Percentiles rank a stretch among this genome's conserved stretches.
Evolutionary conservation across 2,329 filamentous ascomycete genomes (phyloP).

Genomic region (Cercospora nicotianae): DNA sequence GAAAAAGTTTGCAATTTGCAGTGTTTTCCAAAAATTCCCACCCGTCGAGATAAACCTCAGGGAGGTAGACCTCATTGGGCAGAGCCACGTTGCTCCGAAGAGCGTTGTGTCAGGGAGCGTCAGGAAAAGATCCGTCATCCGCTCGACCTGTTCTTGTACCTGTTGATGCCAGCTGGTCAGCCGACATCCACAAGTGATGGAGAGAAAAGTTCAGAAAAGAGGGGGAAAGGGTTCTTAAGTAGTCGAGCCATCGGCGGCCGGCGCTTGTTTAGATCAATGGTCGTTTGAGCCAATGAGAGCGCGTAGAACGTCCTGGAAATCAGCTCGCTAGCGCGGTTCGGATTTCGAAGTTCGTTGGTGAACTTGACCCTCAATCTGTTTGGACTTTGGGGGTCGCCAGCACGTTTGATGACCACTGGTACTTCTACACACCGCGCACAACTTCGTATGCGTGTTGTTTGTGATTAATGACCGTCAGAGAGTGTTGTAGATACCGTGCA

Average conservation of each 20-base stretch:
- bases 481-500: neutral
- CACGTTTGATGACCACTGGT: neutral
- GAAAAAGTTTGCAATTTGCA: neutral
- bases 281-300: neutral
- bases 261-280: neutral
- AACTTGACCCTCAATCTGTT: neutral
- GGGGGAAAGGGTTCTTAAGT: neutral
- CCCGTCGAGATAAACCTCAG: neutral
- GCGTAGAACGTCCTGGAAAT: neutral
- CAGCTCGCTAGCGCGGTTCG: neutral
- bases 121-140: neutral
- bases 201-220: neutral
- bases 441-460: neutral
- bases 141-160: neutral
- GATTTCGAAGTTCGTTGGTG: constrained; percentile 5
- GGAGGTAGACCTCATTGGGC: neutral
- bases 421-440: neutral
- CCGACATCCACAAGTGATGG: too few relatives aligned
- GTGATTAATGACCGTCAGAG: neutral
- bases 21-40: neutral
- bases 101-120: neutral
- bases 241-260: neutral
- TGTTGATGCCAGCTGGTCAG: too few relatives aligned
- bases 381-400: neutral
- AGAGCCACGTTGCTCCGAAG: neutral